Conservation (phyloP, 371 early-diverging fungal genomes). For the Saksenaea vasiformis region DNA sequence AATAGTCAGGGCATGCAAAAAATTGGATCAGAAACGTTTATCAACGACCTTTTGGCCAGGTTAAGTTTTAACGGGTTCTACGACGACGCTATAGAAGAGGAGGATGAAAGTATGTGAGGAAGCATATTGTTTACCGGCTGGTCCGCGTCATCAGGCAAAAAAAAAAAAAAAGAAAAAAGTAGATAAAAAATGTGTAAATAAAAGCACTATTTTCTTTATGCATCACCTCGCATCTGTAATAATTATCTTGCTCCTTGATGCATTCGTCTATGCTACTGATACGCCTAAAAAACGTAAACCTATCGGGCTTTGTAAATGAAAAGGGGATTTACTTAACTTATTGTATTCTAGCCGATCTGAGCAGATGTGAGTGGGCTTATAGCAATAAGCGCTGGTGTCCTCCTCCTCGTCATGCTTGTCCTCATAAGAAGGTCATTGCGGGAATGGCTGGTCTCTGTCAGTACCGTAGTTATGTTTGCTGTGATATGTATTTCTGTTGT, state of each 20-base stretch:
- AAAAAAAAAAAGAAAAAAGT: neutral
- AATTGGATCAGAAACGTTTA: conserved; percentile 29
- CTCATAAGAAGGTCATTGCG: neutral
- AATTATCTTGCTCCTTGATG: no score
- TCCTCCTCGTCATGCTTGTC: neutral
- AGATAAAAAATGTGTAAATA: no score
- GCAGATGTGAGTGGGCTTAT: neutral
- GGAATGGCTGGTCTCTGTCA: neutral
- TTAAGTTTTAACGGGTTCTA: conserved; percentile 27
- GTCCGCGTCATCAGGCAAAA: neutral
- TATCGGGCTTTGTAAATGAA: no score
- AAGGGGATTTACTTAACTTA: neutral
- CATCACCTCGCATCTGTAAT: no score
- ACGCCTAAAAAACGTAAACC: no score
- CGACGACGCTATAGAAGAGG: conserved; percentile 2
- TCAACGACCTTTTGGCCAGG: conserved; percentile 28
- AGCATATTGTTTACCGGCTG: neutral
- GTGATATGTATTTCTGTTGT: neutral
- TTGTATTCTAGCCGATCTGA: neutral
- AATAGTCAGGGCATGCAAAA: conserved; percentile 30
- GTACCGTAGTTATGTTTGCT: neutral
- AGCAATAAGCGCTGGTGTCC: neutral
- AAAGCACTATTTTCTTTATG: no score
- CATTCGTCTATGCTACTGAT: no score
- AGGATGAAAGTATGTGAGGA: neutral